A percentile compares a stretch with the other conserved stretches of the same genome.
phyloP scores from a whole-genome alignment of 2,329 filamentous ascomycete species.

The Graphium sp. region DNA sequence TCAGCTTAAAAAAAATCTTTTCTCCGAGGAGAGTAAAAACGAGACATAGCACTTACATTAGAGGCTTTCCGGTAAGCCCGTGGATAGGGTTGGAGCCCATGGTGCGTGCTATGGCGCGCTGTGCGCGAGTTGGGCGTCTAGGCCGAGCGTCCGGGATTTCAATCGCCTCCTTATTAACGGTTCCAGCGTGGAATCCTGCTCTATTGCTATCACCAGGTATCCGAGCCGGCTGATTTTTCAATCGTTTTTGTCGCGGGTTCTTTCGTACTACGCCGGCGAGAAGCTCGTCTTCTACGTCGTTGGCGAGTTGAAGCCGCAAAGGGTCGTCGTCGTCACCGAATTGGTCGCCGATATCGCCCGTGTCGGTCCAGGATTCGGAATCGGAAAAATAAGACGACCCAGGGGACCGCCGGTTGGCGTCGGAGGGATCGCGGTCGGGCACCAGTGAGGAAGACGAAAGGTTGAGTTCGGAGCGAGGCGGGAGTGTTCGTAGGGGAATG shows the following conservation, averaged over 20 bases:
- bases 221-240: constrained; percentile 32
- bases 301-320: constrained; percentile 50
- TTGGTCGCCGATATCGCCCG: constrained; percentile 88
- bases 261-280: constrained; percentile 32
- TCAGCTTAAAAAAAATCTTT: constrained; percentile 6
- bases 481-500: constrained; percentile 72
- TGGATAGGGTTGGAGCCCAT: constrained; percentile 74
- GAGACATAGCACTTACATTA: constrained; percentile 47
- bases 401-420: constrained; percentile 1
- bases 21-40: too few relatives aligned
- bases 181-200: constrained; percentile 8
- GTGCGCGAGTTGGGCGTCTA: constrained; percentile 44
- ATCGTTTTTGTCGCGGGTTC: constrained; percentile 16
- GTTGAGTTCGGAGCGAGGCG: constrained; percentile 12
- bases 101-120: constrained; percentile 61
- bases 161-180: constrained; percentile 60
- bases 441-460: constrained; percentile 1
- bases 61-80: constrained; percentile 87
- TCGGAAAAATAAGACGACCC: constrained; percentile 23
- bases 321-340: constrained; percentile 71
- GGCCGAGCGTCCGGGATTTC: constrained; percentile 54
- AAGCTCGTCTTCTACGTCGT: constrained; percentile 46
- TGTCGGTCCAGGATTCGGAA: constrained; percentile 71
- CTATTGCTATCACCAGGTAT: constrained; percentile 9
- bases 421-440: constrained; percentile 19